Conservation (phyloP, 495 filamentous ascomycete species). For the Immersiella caudata region DNA sequence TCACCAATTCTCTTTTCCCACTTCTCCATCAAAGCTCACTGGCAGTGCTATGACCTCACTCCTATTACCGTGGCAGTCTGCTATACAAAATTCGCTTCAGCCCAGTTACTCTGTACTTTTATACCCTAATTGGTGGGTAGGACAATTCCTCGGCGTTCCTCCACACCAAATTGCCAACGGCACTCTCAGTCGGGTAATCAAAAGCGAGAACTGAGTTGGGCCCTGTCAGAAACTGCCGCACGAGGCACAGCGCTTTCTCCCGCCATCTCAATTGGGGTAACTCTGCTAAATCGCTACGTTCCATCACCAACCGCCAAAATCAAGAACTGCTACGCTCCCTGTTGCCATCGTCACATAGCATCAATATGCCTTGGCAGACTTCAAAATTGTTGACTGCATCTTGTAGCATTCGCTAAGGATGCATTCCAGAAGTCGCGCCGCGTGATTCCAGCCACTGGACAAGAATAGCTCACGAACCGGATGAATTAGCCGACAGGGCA, state of each 20-base stretch:
- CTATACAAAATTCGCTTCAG: not conserved
- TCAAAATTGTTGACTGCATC: not conserved
- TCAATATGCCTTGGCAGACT: not conserved
- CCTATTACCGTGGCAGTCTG: not conserved
- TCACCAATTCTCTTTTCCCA: no score
- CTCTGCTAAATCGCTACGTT: not conserved
- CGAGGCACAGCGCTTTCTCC: not conserved
- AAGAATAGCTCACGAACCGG: constrained; percentile 1
- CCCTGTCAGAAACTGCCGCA: not conserved
- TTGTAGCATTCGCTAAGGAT: not conserved
- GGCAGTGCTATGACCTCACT: not conserved
- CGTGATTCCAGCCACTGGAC: not conserved
- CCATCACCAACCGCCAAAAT: not conserved
- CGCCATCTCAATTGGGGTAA: no score
- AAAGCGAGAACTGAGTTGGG: not conserved
- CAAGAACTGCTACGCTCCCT: not conserved
- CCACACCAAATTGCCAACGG: not conserved
- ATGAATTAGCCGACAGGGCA: not conserved
- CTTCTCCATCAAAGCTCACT: no score
- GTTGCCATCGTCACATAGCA: not conserved
- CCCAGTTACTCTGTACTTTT: not conserved
- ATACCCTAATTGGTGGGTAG: not conserved
- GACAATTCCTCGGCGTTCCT: not conserved
- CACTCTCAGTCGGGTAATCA: not conserved
- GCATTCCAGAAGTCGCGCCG: not conserved